These are phyloP conservation scores for Mortierella sp. DNA, from an alignment of 371 early-diverging fungal species.

Conservation along the genomic window DNA sequence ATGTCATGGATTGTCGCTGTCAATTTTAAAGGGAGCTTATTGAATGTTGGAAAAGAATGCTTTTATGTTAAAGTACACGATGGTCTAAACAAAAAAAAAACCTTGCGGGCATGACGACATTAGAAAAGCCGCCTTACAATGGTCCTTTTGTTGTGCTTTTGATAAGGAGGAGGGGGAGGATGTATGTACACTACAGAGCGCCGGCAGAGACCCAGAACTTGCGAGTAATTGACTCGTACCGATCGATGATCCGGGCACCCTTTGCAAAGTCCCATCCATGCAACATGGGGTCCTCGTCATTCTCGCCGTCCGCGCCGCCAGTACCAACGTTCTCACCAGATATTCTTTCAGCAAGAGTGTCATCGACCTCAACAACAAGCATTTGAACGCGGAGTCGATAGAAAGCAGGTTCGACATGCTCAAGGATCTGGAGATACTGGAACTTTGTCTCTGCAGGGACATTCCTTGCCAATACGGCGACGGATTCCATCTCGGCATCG, in stretches of 20 bases:
- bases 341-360: neutral
- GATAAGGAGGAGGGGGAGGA: neutral
- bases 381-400: constrained; percentile 46
- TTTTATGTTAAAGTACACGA: neutral
- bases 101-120: too few relatives aligned
- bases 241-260: constrained; percentile 34
- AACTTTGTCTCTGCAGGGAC: constrained; percentile 43
- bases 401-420: constrained; percentile 26
- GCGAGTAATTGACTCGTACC: constrained; percentile 43
- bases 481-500: constrained; percentile 35
- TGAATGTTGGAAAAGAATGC: too few relatives aligned
- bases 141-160: neutral
- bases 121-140: too few relatives aligned
- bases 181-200: constrained; percentile 15
- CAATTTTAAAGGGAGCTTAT: too few relatives aligned
- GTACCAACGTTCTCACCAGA: neutral
- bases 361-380: constrained; percentile 39
- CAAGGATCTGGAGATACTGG: constrained; percentile 40
- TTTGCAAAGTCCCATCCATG: constrained; percentile 47
- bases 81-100: too few relatives aligned
- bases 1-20: neutral
- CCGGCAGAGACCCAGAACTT: constrained; percentile 40
- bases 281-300: neutral
- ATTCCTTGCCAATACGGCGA: constrained; percentile 40
- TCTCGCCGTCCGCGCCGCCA: neutral